These are phyloP conservation scores for Neonectria ditissima DNA, from an alignment of 2,329 filamentous ascomycete species.

Conservation along the genomic window DNA sequence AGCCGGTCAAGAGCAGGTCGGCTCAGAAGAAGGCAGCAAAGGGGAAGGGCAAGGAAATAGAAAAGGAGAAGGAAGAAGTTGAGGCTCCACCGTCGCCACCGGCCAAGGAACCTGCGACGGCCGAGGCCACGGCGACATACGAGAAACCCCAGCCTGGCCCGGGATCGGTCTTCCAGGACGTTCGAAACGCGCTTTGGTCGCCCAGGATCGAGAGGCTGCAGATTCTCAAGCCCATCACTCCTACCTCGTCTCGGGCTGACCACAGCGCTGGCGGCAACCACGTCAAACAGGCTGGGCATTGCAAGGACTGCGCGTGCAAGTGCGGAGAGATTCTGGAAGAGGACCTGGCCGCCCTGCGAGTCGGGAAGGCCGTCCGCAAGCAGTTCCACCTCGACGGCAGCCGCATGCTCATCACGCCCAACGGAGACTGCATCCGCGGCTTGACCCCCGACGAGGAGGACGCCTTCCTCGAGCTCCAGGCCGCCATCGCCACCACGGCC, in stretches of 20 bases:
- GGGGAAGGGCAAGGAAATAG: conserved; percentile 45
- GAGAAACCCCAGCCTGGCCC: conserved; percentile 50
- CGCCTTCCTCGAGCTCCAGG: conserved; percentile 76
- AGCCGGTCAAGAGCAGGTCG: conserved; percentile 44
- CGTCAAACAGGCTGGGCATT: conserved; percentile 46
- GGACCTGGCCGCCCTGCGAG: conserved; percentile 66
- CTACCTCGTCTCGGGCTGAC: conserved; percentile 46
- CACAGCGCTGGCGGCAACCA: conserved; percentile 34
- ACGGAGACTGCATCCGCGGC: conserved; percentile 81
- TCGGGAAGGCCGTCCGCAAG: conserved; percentile 70
- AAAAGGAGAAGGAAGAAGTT: conserved; percentile 40
- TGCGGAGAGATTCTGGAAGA: conserved; percentile 57
- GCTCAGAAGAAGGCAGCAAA: conserved; percentile 48
- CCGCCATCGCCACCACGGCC: conserved; percentile 62
- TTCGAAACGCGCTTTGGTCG: conserved; percentile 50
- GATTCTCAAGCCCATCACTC: conserved; percentile 52
- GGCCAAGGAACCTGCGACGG: conserved; percentile 31
- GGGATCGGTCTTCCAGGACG: conserved; percentile 51
- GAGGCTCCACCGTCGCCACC: conserved; percentile 36
- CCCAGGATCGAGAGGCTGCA: conserved; percentile 50
- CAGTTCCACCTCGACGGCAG: conserved; percentile 68
- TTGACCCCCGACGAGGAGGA: conserved; percentile 76
- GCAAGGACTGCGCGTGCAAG: conserved; percentile 53
- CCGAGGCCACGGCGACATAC: conserved; percentile 33
- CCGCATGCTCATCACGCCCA: conserved; percentile 79